phyloP scores from a whole-genome alignment of 345 rosid genomes.

The Eucalyptus sp. region DNA sequence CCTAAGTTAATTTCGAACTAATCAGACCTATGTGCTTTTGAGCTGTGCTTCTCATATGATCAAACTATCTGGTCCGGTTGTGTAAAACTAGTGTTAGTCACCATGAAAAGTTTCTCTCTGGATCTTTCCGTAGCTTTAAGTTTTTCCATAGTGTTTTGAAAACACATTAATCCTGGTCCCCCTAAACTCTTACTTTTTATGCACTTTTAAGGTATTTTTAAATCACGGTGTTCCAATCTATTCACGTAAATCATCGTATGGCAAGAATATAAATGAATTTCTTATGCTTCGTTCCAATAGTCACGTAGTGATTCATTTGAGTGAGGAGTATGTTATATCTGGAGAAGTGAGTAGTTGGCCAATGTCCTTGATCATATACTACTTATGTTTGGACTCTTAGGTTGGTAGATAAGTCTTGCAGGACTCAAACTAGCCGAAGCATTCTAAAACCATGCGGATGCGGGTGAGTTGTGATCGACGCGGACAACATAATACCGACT shows the following conservation, averaged over 20 bases:
- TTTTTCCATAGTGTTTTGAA: neutral
- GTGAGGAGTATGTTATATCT: neutral
- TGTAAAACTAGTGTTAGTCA: neutral
- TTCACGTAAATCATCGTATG: neutral
- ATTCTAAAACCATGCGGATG: neutral
- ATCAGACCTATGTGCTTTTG: neutral
- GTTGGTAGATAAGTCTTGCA: neutral
- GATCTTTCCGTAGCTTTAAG: neutral
- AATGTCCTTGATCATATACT: neutral
- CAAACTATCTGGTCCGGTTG: neutral
- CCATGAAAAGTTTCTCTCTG: neutral
- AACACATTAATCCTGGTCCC: neutral
- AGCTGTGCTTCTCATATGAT: neutral
- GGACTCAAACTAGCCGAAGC: neutral
- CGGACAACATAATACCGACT: neutral
- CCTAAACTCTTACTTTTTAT: too few species aligned
- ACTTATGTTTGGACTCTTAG: neutral
- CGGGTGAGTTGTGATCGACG: neutral
- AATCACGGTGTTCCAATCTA: neutral
- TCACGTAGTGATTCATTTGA: neutral
- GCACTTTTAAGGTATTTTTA: neutral
- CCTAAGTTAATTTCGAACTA: neutral
- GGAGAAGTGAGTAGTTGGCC: neutral
- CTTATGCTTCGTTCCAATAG: neutral
- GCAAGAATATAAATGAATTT: neutral